Base-by-base conservation (phyloP, 2,329 filamentous ascomycete genomes). In the Epichloe gansuensis region DNA sequence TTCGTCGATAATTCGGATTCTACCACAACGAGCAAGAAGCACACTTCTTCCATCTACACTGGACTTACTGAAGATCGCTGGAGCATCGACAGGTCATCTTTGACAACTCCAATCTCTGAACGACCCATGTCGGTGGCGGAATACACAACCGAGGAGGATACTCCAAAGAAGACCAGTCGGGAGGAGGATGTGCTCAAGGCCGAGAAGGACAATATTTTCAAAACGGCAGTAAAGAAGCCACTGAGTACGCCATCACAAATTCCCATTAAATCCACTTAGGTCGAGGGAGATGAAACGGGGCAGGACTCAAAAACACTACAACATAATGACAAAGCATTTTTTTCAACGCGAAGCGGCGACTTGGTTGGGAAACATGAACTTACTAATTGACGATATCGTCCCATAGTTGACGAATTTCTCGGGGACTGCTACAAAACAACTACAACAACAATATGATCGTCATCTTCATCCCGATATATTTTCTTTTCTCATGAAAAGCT, bases 101-200 rank as follows among this genome's bases (percentile, higher is more conserved):
- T 68, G 15, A 68, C 67, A 34, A 70, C 68, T 1, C 66, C 68
- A 2, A 70, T 66, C 2, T 70, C 67, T 23, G 68, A 70, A 40
- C 64, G 64, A 34, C 62, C 62, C 9, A 63, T 58, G 39, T 68
- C 67, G 3, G 57, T 64, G 11, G 55, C 60, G 15, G 66, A 66
- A 38, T 64, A 67, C 17, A 55, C 58, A 21, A 57, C 56, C 25
- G 57, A 63, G 44, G 65, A 66, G 27, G 63, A 64, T 9, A 67
- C 64, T 1, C 63, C 64, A 9, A 63, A 58, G 42, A 66, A 63
- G 54, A 49, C 53, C 47, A 52, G 51, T 25, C 55, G 59, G 49
- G 61, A 63, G 35, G 59, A 55, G 15, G 49, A 58, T 31, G 8
- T 31, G 17, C 3, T 54, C 8, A 47, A 47, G 36, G 51, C 39